Percentiles rank a stretch among this genome's conserved stretches.
Conservation (phyloP, 306 rosid genomes). For the Albizia julibrissin region DNA sequence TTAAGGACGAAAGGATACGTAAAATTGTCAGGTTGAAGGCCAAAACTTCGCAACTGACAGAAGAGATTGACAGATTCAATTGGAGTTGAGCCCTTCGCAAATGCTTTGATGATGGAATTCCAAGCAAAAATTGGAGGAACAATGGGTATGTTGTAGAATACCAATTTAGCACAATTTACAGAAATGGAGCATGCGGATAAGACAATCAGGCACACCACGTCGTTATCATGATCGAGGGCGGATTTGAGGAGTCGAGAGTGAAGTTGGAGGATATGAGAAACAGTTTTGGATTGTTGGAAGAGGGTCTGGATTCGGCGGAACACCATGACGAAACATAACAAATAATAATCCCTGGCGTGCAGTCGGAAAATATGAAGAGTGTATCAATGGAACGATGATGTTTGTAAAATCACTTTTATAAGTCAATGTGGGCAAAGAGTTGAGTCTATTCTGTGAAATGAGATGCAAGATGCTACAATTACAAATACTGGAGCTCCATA, state of each 20-base stretch:
- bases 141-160: constrained; percentile 45
- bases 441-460: no score
- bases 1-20: constrained; percentile 57
- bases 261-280: constrained; percentile 46
- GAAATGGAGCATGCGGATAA: constrained; percentile 40
- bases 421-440: no score
- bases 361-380: background rate
- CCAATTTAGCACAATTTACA: constrained; percentile 24
- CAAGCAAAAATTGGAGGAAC: constrained; percentile 54
- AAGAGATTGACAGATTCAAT: constrained; percentile 44
- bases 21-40: constrained; percentile 48
- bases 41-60: constrained; percentile 32
- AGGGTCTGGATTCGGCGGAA: constrained; percentile 35
- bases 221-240: constrained; percentile 36
- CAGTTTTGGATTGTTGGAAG: constrained; percentile 26
- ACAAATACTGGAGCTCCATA: no score
- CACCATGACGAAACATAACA: constrained; percentile 13
- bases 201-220: constrained; percentile 31
- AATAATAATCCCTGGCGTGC: background rate
- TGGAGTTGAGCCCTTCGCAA: constrained; percentile 37
- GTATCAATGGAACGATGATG: background rate
- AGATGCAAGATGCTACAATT: no score
- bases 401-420: no score
- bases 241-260: constrained; percentile 48
- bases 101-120: constrained; percentile 51